Evolutionary conservation across 768 basidiomycete species (phyloP).

Genomic region (Coprinopsis marcescibilis): DNA sequence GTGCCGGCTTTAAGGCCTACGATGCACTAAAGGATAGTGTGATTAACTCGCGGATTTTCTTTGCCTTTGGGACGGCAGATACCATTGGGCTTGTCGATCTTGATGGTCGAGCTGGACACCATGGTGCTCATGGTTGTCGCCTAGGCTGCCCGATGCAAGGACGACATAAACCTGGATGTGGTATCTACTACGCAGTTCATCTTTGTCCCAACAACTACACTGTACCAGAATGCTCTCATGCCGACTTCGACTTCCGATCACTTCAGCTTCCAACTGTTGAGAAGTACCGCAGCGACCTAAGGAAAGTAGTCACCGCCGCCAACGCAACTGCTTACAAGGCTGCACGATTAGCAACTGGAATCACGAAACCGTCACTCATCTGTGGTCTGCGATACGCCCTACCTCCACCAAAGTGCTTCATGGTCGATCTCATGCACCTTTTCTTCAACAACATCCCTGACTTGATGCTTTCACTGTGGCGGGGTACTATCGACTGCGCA

Average conservation of each 20-base stretch:
- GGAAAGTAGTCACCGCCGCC: neutral
- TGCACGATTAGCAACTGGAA: conserved; percentile 26
- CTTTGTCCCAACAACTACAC: conserved; percentile 14
- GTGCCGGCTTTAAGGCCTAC: conserved; percentile 22
- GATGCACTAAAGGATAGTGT: conserved; percentile 16
- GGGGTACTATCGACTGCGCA: conserved; percentile 5
- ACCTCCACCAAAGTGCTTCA: conserved; percentile 16
- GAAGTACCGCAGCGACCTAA: neutral
- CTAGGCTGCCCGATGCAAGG: conserved; percentile 9
- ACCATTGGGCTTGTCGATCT: conserved; percentile 14
- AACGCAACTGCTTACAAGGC: conserved; percentile 14
- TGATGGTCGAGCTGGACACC: conserved; percentile 14
- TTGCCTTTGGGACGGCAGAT: conserved; percentile 25
- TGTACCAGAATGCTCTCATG: conserved; percentile 2
- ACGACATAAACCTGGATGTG: neutral
- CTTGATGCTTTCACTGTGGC: conserved; percentile 9
- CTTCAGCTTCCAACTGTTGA: neutral
- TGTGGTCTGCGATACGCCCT: conserved; percentile 24
- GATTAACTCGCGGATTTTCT: conserved; percentile 17
- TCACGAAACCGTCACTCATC: conserved; percentile 31
- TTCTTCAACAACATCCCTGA: conserved; percentile 5
- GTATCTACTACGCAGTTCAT: conserved; percentile 27
- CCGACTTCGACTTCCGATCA: conserved; percentile 9
- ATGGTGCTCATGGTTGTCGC: conserved; percentile 11
- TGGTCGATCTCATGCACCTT: conserved; percentile 11